These are phyloP conservation scores for Limnanthes douglasii DNA, from an alignment of 345 rosid species.

Conservation along the genomic window DNA sequence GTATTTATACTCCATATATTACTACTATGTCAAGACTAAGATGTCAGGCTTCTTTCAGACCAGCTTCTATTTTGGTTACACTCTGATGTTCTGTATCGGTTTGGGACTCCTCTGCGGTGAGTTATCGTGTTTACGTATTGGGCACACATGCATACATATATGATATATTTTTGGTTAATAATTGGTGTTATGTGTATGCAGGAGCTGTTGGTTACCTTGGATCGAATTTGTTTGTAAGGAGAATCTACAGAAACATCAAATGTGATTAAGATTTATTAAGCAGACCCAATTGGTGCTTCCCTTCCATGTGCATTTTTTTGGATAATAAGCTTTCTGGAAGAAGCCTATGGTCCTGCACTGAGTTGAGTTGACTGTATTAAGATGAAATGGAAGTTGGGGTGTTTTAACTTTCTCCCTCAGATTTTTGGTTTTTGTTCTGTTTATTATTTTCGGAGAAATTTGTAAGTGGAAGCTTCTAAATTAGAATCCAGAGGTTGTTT, in stretches of 20 bases:
- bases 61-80: conserved; percentile 94
- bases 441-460: too few relatives aligned
- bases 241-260: conserved; percentile 95
- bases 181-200: conserved; percentile 16
- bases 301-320: too few relatives aligned
- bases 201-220: conserved; percentile 95
- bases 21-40: conserved; percentile 84
- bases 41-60: conserved; percentile 98
- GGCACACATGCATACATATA: neutral
- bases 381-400: too few relatives aligned
- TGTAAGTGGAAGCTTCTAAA: too few relatives aligned
- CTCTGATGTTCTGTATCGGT: conserved; percentile 92
- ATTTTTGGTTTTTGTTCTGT: too few relatives aligned
- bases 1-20: conserved; percentile 79
- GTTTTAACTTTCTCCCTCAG: too few relatives aligned
- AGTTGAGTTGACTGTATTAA: too few relatives aligned
- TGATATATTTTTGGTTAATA: too few relatives aligned
- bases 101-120: conserved; percentile 89
- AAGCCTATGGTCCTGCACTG: too few relatives aligned
- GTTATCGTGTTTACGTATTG: conserved; percentile 16
- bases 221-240: conserved; percentile 82
- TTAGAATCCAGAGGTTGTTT: too few relatives aligned
- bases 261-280: conserved; percentile 78
- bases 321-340: too few relatives aligned
- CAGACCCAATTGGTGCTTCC: too few relatives aligned